These are phyloP conservation scores for Carex myosuroides DNA, from an alignment of 176 grass and related monocot genomes.

Conservation along the genomic window DNA sequence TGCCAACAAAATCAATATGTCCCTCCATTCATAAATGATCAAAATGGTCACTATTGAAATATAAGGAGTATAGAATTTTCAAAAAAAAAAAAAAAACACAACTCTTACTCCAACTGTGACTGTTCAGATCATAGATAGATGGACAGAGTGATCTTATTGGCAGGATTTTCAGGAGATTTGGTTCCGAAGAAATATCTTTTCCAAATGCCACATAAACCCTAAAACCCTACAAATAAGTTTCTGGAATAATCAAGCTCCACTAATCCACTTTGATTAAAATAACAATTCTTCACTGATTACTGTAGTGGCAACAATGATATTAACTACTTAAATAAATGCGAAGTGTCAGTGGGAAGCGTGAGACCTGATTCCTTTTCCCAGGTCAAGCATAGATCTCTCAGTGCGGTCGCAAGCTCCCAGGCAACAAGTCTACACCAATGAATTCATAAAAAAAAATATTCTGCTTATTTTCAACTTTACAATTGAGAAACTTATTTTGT, in stretches of 20 bases:
- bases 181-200: too few species aligned
- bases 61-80: too few species aligned
- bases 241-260: neutral
- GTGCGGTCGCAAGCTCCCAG: neutral
- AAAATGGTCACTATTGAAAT: too few species aligned
- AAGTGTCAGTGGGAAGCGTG: slow-evolving; percentile 15
- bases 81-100: too few species aligned
- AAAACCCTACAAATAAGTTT: neutral
- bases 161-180: too few species aligned
- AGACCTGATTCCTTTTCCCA: slow-evolving; percentile 20
- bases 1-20: too few species aligned
- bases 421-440: neutral
- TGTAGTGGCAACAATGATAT: slow-evolving; percentile 16
- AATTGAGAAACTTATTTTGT: neutral
- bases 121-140: too few species aligned
- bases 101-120: too few species aligned
- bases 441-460: neutral
- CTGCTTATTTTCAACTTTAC: neutral
- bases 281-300: slow-evolving; percentile 13
- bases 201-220: neutral
- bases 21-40: too few species aligned
- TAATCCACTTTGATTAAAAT: slow-evolving; percentile 14
- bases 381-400: neutral
- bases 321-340: slow-evolving; percentile 11
- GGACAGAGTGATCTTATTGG: too few species aligned